Base-by-base conservation (phyloP, 2,329 filamentous ascomycete species). In the Ophiocordyceps camponoti-leonardi region DNA sequence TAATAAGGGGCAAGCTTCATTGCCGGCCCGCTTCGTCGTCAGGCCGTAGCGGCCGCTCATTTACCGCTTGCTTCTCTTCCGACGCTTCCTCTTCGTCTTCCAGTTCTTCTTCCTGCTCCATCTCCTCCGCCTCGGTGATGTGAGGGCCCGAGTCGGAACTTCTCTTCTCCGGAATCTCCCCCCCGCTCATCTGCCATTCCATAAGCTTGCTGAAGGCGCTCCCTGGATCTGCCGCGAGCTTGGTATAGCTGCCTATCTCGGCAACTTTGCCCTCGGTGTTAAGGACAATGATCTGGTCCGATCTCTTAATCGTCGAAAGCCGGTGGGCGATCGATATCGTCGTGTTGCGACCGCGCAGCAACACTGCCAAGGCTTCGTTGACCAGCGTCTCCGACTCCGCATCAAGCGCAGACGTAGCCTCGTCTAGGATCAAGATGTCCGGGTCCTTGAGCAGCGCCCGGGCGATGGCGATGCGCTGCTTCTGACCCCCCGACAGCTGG, bases 321-420 rank as follows among this genome's bases (percentile, higher is more conserved):
- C 93, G 80, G 65, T 98, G 92, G 0, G 92, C 93, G 56, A 98
- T 98, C 45, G 86, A 94, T 58, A 98, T 96, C 12, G 92, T 98
- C 0, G 93, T 98, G 63, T 92, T 95, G 57, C 82, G 84, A 30
- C 87, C 87, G 50, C 78, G 75, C 26, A 98, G 79, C 31, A 98
- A 72, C 41, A 78, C 79, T 7, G 79, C 78, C 3, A 98, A 72
- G 3, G 92, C 92, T 54, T 86, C 81, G 60, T 98, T 98, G 49
- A 98, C 92, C 3, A 96, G 75, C 0, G 92, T 96, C 62, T 98
- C 92, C 0, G 86, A 94, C 63, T 98, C 92, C 14, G 92, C 92
- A 59, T 98, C 92, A 8, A 98, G 73, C 0, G 92, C 92, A 2
- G 86, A 94, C 0, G 93, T 98, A 18, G 93, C 85, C 69, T 98